These are phyloP conservation scores for Trematosphaeria pertusa DNA, from an alignment of 2,329 filamentous ascomycete genomes.

Conservation along the genomic window DNA sequence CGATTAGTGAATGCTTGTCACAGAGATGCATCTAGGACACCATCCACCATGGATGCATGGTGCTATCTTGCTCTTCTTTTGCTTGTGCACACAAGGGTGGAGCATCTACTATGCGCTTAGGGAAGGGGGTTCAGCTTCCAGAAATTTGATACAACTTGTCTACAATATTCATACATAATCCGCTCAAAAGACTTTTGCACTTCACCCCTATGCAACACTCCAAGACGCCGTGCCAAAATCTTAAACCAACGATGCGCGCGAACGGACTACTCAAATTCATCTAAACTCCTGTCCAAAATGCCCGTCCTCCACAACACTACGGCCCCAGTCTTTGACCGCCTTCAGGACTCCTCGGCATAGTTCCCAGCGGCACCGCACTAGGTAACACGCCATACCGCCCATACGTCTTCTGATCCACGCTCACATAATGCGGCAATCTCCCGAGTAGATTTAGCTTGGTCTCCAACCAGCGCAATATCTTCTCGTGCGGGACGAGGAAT, in stretches of 20 bases:
- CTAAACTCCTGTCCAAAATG: neutral
- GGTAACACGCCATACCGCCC: conserved; percentile 91
- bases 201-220: too few relatives aligned
- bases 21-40: too few relatives aligned
- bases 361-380: conserved; percentile 29
- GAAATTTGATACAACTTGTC: too few relatives aligned
- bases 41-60: too few relatives aligned
- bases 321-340: conserved; percentile 38
- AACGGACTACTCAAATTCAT: neutral
- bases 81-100: too few relatives aligned
- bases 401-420: conserved; percentile 94
- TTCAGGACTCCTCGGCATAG: conserved; percentile 38
- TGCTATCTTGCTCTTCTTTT: too few relatives aligned
- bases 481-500: conserved; percentile 88
- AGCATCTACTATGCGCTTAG: too few relatives aligned
- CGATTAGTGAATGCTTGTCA: too few relatives aligned
- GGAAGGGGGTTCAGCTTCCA: too few relatives aligned
- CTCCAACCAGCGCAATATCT: conserved; percentile 86
- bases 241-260: neutral
- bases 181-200: too few relatives aligned
- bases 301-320: conserved; percentile 5
- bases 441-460: conserved; percentile 84
- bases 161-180: too few relatives aligned
- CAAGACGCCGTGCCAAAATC: too few relatives aligned
- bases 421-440: conserved; percentile 88